phyloP scores from a whole-genome alignment of 306 rosid species.

The Erythrophleum fordii region DNA sequence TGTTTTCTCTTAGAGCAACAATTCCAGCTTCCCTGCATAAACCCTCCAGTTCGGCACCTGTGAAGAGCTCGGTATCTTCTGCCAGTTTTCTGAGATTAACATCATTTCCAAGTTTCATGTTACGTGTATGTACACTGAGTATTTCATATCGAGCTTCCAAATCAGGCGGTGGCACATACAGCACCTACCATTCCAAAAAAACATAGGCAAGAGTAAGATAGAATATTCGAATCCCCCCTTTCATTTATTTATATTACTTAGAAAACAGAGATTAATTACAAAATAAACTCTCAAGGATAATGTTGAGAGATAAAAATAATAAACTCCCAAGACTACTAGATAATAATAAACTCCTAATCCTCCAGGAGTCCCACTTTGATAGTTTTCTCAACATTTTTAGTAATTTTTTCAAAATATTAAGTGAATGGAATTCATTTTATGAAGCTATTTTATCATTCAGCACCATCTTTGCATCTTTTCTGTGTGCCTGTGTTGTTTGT shows the following conservation, averaged over 20 bases:
- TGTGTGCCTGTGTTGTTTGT: not conserved
- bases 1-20: constrained; percentile 84
- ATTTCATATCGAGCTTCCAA: constrained; percentile 82
- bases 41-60: constrained; percentile 92
- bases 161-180: constrained; percentile 95
- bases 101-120: constrained; percentile 60
- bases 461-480: not conserved
- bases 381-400: not conserved
- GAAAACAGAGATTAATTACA: not conserved
- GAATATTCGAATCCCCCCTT: not conserved
- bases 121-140: constrained; percentile 73
- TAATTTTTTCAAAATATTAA: not conserved
- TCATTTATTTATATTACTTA: not conserved
- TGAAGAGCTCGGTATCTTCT: constrained; percentile 76
- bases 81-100: constrained; percentile 76
- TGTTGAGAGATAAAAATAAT: not conserved
- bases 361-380: not conserved
- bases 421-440: not conserved
- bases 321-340: too few species aligned
- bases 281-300: not conserved
- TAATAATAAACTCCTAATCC: not conserved
- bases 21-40: constrained; percentile 88
- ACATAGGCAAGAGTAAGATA: constrained; percentile 24
- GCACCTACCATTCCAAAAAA: constrained; percentile 57
- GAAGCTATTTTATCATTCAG: constrained; percentile 12